Evolutionary conservation across 2,329 filamentous ascomycete genomes (phyloP).

Genomic region (Cryphonectria radicalis): DNA sequence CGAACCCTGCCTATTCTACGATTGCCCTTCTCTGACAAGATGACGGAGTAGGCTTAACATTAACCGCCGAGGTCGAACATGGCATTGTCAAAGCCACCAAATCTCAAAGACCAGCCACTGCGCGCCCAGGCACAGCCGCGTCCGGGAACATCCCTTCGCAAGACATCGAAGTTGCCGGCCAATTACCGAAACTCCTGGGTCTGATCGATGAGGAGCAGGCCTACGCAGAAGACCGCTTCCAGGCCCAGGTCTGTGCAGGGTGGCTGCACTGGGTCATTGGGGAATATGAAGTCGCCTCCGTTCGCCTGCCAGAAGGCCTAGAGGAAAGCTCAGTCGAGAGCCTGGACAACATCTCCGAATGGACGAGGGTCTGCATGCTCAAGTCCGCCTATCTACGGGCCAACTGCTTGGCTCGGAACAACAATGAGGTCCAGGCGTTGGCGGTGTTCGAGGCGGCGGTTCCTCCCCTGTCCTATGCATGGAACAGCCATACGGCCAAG

Average conservation of each 20-base stretch:
- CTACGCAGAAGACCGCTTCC: constrained; percentile 65
- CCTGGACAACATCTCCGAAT: constrained; percentile 65
- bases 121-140: constrained; percentile 45
- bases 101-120: constrained; percentile 42
- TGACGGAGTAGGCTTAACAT: constrained; percentile 61
- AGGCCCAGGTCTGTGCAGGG: constrained; percentile 80
- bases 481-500: constrained; percentile 55
- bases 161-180: constrained; percentile 50
- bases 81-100: constrained; percentile 62
- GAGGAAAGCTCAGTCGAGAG: constrained; percentile 57
- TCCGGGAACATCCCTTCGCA: constrained; percentile 41
- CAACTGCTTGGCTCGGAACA: constrained; percentile 58
- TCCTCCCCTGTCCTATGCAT: constrained; percentile 62
- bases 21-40: constrained; percentile 32
- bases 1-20: constrained; percentile 11
- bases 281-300: constrained; percentile 66
- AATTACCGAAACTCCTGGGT: constrained; percentile 55
- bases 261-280: constrained; percentile 83
- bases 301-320: constrained; percentile 66
- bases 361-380: constrained; percentile 81
- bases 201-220: constrained; percentile 62
- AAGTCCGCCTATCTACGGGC: constrained; percentile 81
- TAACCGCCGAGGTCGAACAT: constrained; percentile 72
- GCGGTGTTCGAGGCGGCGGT: constrained; percentile 69
- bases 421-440: constrained; percentile 62